phyloP scores from a whole-genome alignment of 2,329 filamentous ascomycete species.

The Penicillium sp. region DNA sequence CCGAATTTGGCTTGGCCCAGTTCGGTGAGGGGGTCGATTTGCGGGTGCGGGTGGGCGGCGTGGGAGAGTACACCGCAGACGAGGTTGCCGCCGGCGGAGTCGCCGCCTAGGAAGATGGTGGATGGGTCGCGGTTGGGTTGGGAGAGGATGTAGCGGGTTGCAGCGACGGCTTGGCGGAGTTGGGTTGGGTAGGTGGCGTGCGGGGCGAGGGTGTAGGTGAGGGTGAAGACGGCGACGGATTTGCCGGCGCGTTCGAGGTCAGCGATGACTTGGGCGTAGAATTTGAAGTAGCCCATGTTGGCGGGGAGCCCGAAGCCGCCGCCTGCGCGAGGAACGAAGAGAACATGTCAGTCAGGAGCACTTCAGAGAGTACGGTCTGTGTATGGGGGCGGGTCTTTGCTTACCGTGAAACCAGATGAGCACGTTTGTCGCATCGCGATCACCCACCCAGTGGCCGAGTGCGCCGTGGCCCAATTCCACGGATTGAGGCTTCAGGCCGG shows the following conservation, averaged over 20 bases:
- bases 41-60: constrained; percentile 57
- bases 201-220: constrained; percentile 62
- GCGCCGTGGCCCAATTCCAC: constrained; percentile 39
- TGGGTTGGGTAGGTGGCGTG: constrained; percentile 48
- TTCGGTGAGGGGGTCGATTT: constrained; percentile 45
- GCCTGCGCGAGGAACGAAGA: constrained; percentile 36
- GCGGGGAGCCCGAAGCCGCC: constrained; percentile 59
- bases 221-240: constrained; percentile 53
- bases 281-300: constrained; percentile 51
- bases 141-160: constrained; percentile 42
- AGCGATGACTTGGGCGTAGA: constrained; percentile 49
- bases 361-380: neutral
- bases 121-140: constrained; percentile 36
- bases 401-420: constrained; percentile 44
- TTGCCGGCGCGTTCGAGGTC: constrained; percentile 47
- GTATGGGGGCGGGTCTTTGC: neutral
- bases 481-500: constrained; percentile 26
- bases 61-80: constrained; percentile 44
- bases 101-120: constrained; percentile 46
- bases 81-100: constrained; percentile 49
- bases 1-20: constrained; percentile 48
- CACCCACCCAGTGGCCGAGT: constrained; percentile 43
- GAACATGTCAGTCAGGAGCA: neutral
- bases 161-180: constrained; percentile 44
- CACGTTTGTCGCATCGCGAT: constrained; percentile 39